phyloP scores from a whole-genome alignment of 1,284 basidiomycete genomes.

The Trametes polyzona region DNA sequence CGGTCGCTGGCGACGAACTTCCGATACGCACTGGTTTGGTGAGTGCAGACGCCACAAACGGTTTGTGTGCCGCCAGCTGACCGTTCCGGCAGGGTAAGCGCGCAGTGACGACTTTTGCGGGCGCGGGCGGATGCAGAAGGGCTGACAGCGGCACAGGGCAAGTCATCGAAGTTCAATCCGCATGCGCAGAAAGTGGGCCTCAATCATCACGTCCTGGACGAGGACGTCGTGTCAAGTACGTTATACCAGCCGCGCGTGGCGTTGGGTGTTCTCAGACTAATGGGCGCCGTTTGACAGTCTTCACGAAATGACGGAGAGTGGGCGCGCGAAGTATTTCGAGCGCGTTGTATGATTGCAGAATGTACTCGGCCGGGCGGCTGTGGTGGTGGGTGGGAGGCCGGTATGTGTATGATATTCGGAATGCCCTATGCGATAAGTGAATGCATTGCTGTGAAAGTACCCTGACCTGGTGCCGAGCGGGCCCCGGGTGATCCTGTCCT shows the following conservation, averaged over 20 bases:
- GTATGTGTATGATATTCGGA: conserved; percentile 11
- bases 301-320: conserved; percentile 37
- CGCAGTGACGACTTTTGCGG: no score
- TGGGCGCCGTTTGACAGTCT: conserved; percentile 32
- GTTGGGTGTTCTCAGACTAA: conserved; percentile 14
- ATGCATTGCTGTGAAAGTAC: background rate
- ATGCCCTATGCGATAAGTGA: background rate
- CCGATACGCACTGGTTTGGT: conserved; percentile 92
- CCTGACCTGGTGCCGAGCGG: background rate
- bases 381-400: background rate
- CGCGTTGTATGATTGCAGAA: background rate
- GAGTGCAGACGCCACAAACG: conserved; percentile 35
- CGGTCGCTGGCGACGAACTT: conserved; percentile 89
- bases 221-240: conserved; percentile 93
- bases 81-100: conserved; percentile 22
- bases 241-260: conserved; percentile 21
- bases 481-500: no score
- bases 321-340: background rate
- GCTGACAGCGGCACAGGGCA: conserved; percentile 58
- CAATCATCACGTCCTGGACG: conserved; percentile 86
- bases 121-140: background rate
- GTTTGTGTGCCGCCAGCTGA: conserved; percentile 22
- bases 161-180: conserved; percentile 88
- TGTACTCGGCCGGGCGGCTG: background rate
- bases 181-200: conserved; percentile 95